Evolutionary conservation across 768 basidiomycete genomes (phyloP), one percentile per base, ranked within the genome.

Genomic region (Dendrothele bispora): DNA sequence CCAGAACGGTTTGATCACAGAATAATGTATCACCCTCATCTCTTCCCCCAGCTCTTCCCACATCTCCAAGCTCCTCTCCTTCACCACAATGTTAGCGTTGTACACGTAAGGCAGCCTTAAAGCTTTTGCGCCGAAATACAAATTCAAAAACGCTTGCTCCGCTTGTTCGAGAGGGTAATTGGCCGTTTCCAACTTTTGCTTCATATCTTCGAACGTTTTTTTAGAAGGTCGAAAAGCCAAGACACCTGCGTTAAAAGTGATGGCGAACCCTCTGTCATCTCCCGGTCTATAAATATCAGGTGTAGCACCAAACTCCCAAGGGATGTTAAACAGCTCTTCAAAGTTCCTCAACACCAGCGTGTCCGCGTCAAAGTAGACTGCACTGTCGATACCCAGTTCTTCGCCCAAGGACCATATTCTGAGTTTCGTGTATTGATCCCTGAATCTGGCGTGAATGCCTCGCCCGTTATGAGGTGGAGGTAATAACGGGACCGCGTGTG

Each of bases 81-180:
- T 67, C 52, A 69, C 66, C 3, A 59, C 68, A n/a, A 70, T 56
- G 54, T 69, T 69, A 12, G 57, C 68, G 44, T 68, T 69, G 55
- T 69, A 71, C 27, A 55, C 38, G 48, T 66, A 68, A 18, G 69
- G 69, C 17, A 71, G 60, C 5, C 61, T 59, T 27, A 65, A 49
- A 21, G 48, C 57, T 40, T 68, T 61, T 12, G 59, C 56, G 39
- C 60, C 67, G 40, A 64, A 71, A 52, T 68, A 71, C 20, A 60
- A 47, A 48, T 71, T 71, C 20, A 71, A 53, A 55, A 77, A 79
- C 11, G 73, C 68, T 58, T 74, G 71, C 39, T 71, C 69, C 2
- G 76, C 76, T 39, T 70, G 56, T 25, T 64, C 50, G 7, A 70
- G 54, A 4, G 66, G 61, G 51, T 64, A 75, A 17, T 61, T 55